A percentile compares a stretch with the other conserved stretches of the same genome.
Evolutionary conservation across 179 eudicot genomes (phyloP).

Genomic region (Actinidia chinensis): DNA sequence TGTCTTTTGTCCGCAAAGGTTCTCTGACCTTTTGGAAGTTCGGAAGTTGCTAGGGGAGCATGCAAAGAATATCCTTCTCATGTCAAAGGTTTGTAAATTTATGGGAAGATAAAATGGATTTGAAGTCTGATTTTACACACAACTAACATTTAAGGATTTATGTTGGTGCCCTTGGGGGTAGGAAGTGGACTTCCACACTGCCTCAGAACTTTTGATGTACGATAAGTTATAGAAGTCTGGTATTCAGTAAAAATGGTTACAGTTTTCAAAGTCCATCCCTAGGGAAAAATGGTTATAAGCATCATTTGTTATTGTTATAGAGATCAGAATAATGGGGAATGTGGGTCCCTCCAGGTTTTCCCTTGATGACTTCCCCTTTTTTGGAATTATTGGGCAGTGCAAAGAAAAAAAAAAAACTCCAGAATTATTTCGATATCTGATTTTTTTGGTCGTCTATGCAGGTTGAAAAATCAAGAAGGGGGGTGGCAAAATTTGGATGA

Average conservation of each 20-base stretch:
- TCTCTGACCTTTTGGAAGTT: constrained; percentile 44
- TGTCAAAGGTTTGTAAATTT: constrained; percentile 37
- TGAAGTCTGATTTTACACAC: neutral
- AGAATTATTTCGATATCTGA: neutral
- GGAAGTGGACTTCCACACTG: neutral
- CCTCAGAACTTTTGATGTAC: neutral
- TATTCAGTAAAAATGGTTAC: neutral
- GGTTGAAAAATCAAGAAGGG: constrained; percentile 55
- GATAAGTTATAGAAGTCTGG: neutral
- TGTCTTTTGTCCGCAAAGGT: constrained; percentile 50
- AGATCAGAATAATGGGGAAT: neutral
- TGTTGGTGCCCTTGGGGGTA: neutral
- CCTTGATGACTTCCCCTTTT: neutral
- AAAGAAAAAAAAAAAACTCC: neutral
- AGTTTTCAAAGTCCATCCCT: neutral
- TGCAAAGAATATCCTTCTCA: constrained; percentile 42
- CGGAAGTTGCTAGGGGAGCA: constrained; percentile 41
- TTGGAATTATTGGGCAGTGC: neutral
- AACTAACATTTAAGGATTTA: neutral
- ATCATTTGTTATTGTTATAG: neutral
- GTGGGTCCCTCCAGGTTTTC: neutral
- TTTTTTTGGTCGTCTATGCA: constrained; percentile 12
- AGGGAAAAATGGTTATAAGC: constrained; percentile 1
- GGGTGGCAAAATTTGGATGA: constrained; percentile 48
- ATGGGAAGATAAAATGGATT: neutral